Evolutionary conservation across 345 rosid species (phyloP), one percentile per base, ranked within the genome.

Genomic region (Acer campestre): DNA sequence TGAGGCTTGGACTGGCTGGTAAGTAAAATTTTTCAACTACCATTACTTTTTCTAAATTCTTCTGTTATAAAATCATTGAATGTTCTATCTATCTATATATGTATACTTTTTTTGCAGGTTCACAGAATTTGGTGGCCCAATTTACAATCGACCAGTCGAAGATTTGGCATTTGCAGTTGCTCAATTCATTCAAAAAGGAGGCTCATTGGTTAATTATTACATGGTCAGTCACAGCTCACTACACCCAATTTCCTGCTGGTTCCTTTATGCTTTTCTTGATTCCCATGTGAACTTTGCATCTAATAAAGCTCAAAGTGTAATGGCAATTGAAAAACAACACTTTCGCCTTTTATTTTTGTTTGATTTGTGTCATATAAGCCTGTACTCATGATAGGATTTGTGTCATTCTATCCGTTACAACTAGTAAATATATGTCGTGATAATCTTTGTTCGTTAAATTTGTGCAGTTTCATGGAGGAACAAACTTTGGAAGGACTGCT

Each of bases 1-100:
- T 2, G 95, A 91, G 81, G 90, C 90, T 25, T 91, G 95, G 95
- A 88, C 82, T 76, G 91, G 93, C 74, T 91, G 95, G 95, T 89
- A 79, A 81, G 95, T 89, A 79, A 81, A 48, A 20, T 1, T 5
- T 62, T 53, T 4, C 3, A 16, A 3, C 56, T n/a, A 20, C 11
- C 51, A 59, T 17, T 58, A 53, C 31, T 51, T 56, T 40, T 10
- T 13, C 3, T 51, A 67, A 3, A 67, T 11, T 58, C 20, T 48
- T 56, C n/a, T 16, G 23, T 75, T 20, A 7, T 46, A 23, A n/a
- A 25, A 35, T 72, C 48, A 29, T 70, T 59, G 49, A 46, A 17
- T n/a, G 10, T 12, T 10, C 6, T 35, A 35, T 35, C 38, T 35
- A 35, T 35, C 38, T 35, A 35, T 35, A 0, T 35, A 35, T 35